phyloP scores from a whole-genome alignment of 2,329 filamentous ascomycete species.

The Phialophora macrospora region DNA sequence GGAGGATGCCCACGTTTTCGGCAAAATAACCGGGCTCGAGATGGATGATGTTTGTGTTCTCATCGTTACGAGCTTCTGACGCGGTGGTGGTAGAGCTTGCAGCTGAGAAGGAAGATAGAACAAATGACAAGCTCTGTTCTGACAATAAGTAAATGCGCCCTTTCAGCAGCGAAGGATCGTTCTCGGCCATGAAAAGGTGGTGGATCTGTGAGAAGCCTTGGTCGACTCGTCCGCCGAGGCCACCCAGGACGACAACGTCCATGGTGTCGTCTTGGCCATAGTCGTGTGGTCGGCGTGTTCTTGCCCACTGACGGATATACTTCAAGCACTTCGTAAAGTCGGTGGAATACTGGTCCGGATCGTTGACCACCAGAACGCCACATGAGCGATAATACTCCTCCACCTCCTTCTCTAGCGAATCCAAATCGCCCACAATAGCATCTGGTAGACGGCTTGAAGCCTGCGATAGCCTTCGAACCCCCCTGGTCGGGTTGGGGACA shows the following conservation, averaged over 20 bases:
- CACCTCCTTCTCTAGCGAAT: constrained; percentile 72
- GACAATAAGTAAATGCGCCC: constrained; percentile 79
- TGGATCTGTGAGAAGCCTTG: constrained; percentile 89
- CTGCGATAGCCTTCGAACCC: neutral
- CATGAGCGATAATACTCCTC: constrained; percentile 68
- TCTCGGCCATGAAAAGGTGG: constrained; percentile 67
- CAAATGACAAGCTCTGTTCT: constrained; percentile 78
- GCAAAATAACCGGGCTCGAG: constrained; percentile 66
- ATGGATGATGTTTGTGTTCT: constrained; percentile 69
- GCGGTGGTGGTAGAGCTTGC: neutral
- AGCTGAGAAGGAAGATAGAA: constrained; percentile 56
- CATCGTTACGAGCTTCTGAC: constrained; percentile 18
- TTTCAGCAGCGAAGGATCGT: constrained; percentile 48
- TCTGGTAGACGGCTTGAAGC: constrained; percentile 59
- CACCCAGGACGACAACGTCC: constrained; percentile 80
- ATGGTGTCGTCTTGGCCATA: constrained; percentile 40
- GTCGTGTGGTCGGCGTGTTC: constrained; percentile 7
- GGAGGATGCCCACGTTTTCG: constrained; percentile 84
- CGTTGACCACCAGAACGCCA: constrained; percentile 67
- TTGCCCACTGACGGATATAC: constrained; percentile 55
- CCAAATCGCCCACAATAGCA: constrained; percentile 85
- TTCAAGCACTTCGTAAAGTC: constrained; percentile 85
- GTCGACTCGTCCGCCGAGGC: constrained; percentile 87
- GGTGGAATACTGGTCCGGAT: constrained; percentile 83
- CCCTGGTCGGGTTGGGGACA: constrained; percentile 10